Evolutionary conservation across 2,329 filamentous ascomycete genomes (phyloP).

Genomic region (Sporothrix variecibatus): DNA sequence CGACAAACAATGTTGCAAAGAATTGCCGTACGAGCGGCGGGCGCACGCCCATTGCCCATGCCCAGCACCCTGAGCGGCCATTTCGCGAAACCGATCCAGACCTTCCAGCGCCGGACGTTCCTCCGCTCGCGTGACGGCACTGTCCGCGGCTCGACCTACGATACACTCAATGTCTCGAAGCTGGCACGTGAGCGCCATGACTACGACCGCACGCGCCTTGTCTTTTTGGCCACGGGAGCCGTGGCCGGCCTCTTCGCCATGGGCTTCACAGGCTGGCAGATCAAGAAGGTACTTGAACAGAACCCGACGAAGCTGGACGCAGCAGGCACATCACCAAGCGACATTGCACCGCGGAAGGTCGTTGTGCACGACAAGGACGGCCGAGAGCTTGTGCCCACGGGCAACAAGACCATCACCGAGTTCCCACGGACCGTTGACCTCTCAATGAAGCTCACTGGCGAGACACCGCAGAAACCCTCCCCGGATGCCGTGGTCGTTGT

Average conservation of each 20-base stretch:
- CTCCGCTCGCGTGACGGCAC: constrained; percentile 33
- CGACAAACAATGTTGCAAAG: constrained; percentile 10
- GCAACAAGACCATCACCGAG: constrained; percentile 74
- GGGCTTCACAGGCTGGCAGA: constrained; percentile 55
- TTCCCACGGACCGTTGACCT: constrained; percentile 75
- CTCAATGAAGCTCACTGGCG: constrained; percentile 44
- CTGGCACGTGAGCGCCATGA: constrained; percentile 50
- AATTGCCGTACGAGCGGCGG: constrained; percentile 3
- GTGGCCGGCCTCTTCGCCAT: constrained; percentile 53
- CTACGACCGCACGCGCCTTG: constrained; percentile 53
- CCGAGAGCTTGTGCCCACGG: constrained; percentile 75
- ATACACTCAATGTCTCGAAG: constrained; percentile 53
- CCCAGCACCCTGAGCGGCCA: constrained; percentile 30
- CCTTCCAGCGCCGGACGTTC: constrained; percentile 41
- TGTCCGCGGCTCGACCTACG: constrained; percentile 40
- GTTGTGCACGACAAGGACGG: constrained; percentile 69
- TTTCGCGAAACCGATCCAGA: not conserved
- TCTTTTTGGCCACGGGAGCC: constrained; percentile 55
- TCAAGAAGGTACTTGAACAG: constrained; percentile 44
- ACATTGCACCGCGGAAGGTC: constrained; percentile 56
- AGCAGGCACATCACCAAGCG: constrained; percentile 44
- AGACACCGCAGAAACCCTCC: not conserved
- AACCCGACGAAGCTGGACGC: constrained; percentile 45
- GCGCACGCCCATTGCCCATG: constrained; percentile 31
- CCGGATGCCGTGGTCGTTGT: not conserved